Evolutionary conservation across 2,329 filamentous ascomycete genomes (phyloP), one percentile per base, ranked within the genome.

Genomic region (Penicillium sclerotigenum): DNA sequence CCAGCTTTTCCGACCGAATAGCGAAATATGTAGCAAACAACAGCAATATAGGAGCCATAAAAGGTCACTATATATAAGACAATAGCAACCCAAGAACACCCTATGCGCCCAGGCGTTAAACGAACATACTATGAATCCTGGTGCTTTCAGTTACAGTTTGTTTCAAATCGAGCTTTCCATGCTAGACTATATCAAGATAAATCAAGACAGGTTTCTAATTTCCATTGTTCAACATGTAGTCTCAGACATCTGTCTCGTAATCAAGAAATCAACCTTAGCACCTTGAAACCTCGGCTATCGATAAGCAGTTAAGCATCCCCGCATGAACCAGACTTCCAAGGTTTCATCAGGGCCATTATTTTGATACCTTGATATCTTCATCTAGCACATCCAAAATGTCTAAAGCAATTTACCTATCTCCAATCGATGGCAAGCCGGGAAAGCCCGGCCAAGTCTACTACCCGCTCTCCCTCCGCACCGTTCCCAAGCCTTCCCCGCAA

Each of bases 371-470:
- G 18, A 45, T 24, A 43, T 24, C 20, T 45, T 45, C 16, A 26
- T 34, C 16, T 7, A 20, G 22, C 18, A 49, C 37, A 24, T 43
- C 26, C 54, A 68, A 53, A 47, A 78, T 78, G 76, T 77, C 75
- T 1, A 77, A 77, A 62, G 71, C 76, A 56, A 68, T 79, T 45
- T 76, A 74, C 52, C 71, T 79, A 52, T 68, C 69, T 40, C 65
- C 73, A 54, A 79, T 88, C 49, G 87, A 91, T 63, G 90, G 89
- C 61, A 75, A 76, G 48, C 75, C 75, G 10, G 77, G 76, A 65
- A 93, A 92, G 77, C 91, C 91, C 9, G 91, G 91, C 56, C 80
- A 92, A 74, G 92, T 96, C 61, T 96, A 93, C 77, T 77, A 77
- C 59, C 73, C 73, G 9, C 69, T 78, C 38, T 65, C 69, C n/a